Conservation (phyloP, 495 filamentous ascomycete genomes). For the Trypethelium eluteriae region DNA sequence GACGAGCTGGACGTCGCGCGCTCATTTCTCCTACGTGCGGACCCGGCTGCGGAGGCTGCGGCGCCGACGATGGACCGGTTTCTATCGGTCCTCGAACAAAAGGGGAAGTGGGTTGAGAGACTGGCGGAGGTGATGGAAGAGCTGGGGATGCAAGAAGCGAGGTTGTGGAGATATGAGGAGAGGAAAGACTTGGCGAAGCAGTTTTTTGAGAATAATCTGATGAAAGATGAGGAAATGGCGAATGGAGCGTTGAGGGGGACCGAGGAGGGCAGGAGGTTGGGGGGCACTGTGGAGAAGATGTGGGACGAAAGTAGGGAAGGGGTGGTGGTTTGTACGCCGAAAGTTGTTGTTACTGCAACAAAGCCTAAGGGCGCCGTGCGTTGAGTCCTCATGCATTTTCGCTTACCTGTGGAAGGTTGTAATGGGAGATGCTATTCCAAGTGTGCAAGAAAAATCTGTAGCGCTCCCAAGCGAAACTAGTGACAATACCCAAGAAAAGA, state of each 20-base stretch:
- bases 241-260: background rate
- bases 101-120: background rate
- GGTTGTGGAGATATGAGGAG: conserved; percentile 1
- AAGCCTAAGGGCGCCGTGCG: background rate
- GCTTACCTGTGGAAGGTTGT: too few species aligned
- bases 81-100: background rate
- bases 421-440: too few species aligned
- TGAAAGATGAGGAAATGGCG: background rate
- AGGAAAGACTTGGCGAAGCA: background rate
- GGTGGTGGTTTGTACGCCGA: background rate
- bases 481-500: too few species aligned
- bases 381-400: too few species aligned
- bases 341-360: background rate
- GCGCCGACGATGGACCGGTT: background rate
- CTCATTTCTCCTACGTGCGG: background rate
- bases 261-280: background rate
- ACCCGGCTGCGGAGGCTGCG: background rate
- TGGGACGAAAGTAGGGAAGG: background rate
- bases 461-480: too few species aligned
- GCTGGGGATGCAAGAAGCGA: background rate
- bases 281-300: background rate
- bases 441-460: too few species aligned
- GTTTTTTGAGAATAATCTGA: background rate
- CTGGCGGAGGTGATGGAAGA: background rate
- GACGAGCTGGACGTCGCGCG: conserved; percentile 26